Conservation (phyloP, 108 stramenopile genomes). For the Cyclostephanos invisitatus region DNA sequence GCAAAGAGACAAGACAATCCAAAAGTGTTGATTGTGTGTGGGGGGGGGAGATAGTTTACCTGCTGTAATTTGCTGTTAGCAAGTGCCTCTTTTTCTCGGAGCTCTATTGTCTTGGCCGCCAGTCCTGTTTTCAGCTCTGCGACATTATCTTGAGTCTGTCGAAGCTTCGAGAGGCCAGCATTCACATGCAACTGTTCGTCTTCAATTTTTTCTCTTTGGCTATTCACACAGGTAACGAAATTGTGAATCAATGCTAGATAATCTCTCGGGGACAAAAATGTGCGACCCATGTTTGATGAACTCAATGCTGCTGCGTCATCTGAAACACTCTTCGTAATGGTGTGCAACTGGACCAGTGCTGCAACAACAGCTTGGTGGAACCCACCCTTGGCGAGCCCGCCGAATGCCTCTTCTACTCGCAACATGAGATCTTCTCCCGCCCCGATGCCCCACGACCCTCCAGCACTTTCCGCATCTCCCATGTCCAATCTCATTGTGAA, state of each 20-base stretch:
- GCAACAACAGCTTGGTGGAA: slow-evolving; percentile 94
- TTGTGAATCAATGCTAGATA: slow-evolving; percentile 94
- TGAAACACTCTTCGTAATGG: slow-evolving; percentile 66
- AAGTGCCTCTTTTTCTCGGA: slow-evolving; percentile 84
- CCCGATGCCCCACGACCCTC: slow-evolving; percentile 84
- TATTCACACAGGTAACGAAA: slow-evolving; percentile 83
- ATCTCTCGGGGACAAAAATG: slow-evolving; percentile 93
- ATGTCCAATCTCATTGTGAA: slow-evolving; percentile 81
- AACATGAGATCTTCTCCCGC: slow-evolving; percentile 76
- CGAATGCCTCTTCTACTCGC: slow-evolving; percentile 66
- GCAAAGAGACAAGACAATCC: not conserved
- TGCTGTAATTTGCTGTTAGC: slow-evolving; percentile 96
- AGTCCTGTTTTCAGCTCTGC: slow-evolving; percentile 86
- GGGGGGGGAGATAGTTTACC: not conserved
- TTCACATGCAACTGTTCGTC: slow-evolving; percentile 96
- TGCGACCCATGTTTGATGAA: slow-evolving; percentile 69
- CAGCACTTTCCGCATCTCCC: slow-evolving; percentile 81
- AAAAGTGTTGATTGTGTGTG: not conserved
- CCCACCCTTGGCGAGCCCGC: slow-evolving; percentile 55
- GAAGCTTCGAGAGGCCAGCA: slow-evolving; percentile 94
- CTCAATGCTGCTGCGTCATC: slow-evolving; percentile 53
- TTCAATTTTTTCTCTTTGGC: slow-evolving; percentile 81
- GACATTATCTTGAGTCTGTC: slow-evolving; percentile 92
- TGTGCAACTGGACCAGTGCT: slow-evolving; percentile 90
- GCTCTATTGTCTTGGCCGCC: slow-evolving; percentile 75